phyloP scores from a whole-genome alignment of 179 eudicot genomes.

The Vitellaria paradoxa region DNA sequence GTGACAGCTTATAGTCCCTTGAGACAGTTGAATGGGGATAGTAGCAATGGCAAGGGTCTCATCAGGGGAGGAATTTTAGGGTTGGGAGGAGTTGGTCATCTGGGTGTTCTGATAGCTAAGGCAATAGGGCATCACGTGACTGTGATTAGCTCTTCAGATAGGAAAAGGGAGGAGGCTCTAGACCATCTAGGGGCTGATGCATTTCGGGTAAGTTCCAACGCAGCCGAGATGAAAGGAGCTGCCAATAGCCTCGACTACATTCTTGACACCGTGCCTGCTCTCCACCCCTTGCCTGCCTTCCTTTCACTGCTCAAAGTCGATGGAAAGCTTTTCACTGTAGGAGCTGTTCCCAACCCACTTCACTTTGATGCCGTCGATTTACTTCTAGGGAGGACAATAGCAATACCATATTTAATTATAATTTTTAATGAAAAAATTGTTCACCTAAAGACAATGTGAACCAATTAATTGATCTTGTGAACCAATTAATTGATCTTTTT shows the following conservation, averaged over 20 bases:
- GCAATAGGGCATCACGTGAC: conserved; percentile 36
- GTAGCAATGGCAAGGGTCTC: not conserved
- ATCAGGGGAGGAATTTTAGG: conserved; percentile 27
- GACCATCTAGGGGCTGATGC: conserved; percentile 27
- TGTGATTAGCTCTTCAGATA: conserved; percentile 29
- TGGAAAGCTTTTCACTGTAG: conserved; percentile 23
- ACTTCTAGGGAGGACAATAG: conserved; percentile 15
- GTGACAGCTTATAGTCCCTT: conserved; percentile 28
- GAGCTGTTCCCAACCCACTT: conserved; percentile 26
- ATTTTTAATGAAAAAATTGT: too few relatives aligned
- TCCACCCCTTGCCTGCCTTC: conserved; percentile 15
- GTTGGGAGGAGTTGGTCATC: conserved; percentile 34
- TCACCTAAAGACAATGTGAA: too few relatives aligned
- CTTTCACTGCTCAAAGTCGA: conserved; percentile 20
- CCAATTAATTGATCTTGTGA: too few relatives aligned
- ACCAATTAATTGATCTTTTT: too few relatives aligned
- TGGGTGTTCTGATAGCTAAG: conserved; percentile 29
- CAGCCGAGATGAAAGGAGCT: conserved; percentile 21
- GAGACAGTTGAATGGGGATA: conserved; percentile 12
- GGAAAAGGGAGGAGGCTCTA: conserved; percentile 24
- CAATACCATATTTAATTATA: not conserved
- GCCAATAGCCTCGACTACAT: conserved; percentile 23
- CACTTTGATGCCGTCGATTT: conserved; percentile 15
- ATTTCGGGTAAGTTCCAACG: conserved; percentile 21
- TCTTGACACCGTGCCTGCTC: conserved; percentile 28